Base-by-base conservation (phyloP, 2,329 filamentous ascomycete genomes). In the Cytospora mali region DNA sequence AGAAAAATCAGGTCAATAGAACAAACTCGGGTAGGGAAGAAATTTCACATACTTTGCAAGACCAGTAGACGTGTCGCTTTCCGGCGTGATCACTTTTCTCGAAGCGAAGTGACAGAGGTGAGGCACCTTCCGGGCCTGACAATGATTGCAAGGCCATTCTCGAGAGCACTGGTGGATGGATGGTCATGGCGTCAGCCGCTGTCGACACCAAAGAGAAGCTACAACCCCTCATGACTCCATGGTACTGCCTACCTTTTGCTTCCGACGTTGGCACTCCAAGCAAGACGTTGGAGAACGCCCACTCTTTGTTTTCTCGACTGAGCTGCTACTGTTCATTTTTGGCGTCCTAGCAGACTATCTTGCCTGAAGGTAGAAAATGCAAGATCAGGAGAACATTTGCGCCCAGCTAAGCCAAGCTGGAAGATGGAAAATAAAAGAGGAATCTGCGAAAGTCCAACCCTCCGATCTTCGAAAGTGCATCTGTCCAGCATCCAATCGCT, bases 81-180 rank as follows among this genome's bases (percentile, higher is more conserved):
- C 53, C 16, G 65, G 63, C n/a, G 59, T 61, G 10, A 56, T 58
- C 14, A 66, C 54, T 28, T 73, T 76, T 61, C 75, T 79, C 28
- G 69, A 68, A 0, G 71, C 68, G 67, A 81, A 81, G 59, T 78
- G 76, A 68, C 80, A 82, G 3, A 80, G 69, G 71, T 82, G 80
- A 33, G 80, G 75, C 1, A 82, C 78, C 62, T 76, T 77, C 66
- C 80, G 73, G 33, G 76, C 71, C 65, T 78, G 75, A 66, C 80
- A 83, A 66, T 82, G 79, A 64, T 81, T 80, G 68, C 80, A 82
- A 2, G 80, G 80, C 76, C 80, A 83, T 68, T 80, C 73, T 35
- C 78, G 76, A 64, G 76, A 80, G 67, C 80, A 83, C 79, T 81
- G 68, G 53, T 46, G 23, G 25, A 31, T 6, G 35, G 29, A 31